Percentiles rank a stretch among this genome's conserved stretches.
phyloP scores from a whole-genome alignment of 164 flowering plant genomes.

The Kalanchoe fedtschenkoi region DNA sequence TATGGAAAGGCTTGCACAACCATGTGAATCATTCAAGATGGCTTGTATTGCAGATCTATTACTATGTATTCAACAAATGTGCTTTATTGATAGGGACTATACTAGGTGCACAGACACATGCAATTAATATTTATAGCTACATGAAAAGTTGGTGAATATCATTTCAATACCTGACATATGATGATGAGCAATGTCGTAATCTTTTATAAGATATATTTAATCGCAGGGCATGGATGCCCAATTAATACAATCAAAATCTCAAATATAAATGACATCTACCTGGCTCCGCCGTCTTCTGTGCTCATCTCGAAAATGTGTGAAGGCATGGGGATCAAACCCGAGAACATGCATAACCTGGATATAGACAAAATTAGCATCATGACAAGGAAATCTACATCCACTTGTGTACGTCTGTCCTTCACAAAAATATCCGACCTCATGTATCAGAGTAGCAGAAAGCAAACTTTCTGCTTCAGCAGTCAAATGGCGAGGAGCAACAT shows the following conservation, averaged over 20 bases:
- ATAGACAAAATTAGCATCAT: conserved; percentile 8
- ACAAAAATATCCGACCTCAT: conserved; percentile 54
- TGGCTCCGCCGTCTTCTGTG: conserved; percentile 85
- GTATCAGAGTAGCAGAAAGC: conserved; percentile 94
- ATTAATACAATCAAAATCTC: not conserved
- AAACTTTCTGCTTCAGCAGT: conserved; percentile 96
- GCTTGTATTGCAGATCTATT: not conserved
- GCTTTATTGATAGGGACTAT: not conserved
- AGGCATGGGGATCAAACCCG: conserved; percentile 99
- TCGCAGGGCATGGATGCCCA: not conserved
- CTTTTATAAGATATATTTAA: not conserved
- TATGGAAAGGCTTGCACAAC: too few relatives aligned
- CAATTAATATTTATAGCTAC: not conserved
- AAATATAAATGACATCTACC: conserved; percentile 27
- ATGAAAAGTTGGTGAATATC: not conserved
- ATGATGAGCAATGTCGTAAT: not conserved
- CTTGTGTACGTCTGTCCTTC: not conserved
- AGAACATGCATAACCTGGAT: conserved; percentile 97
- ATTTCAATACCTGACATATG: not conserved
- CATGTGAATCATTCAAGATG: not conserved
- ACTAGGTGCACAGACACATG: not conserved
- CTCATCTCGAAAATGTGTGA: conserved; percentile 97
- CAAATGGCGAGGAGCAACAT: conserved; percentile 99
- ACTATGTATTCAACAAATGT: not conserved
- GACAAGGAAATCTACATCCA: not conserved